These are phyloP conservation scores for Tolypocladium pustulatum DNA, from an alignment of 2,329 filamentous ascomycete species.

Conservation along the genomic window DNA sequence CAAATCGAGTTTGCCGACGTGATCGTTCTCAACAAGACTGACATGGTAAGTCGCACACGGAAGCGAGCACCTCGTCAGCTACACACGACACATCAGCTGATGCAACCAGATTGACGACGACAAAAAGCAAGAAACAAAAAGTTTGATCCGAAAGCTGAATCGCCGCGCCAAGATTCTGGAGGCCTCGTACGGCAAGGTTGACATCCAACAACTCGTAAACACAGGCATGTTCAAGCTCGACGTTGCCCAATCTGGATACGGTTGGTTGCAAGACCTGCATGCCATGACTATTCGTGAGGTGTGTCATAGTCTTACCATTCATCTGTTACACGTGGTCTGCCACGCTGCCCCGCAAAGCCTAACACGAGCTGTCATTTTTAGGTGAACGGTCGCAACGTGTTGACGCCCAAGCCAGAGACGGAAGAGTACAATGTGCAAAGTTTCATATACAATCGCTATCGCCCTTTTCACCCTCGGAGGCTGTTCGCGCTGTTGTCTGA, in stretches of 20 bases:
- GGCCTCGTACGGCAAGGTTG: constrained; percentile 45
- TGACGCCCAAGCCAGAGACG: constrained; percentile 60
- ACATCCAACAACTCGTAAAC: constrained; percentile 53
- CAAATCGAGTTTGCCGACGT: constrained; percentile 72
- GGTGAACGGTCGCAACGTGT: constrained; percentile 36
- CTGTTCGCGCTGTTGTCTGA: constrained; percentile 34
- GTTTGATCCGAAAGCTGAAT: constrained; percentile 51
- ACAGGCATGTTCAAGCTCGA: constrained; percentile 56
- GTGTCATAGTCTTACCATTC: neutral
- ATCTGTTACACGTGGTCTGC: neutral
- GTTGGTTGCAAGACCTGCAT: constrained; percentile 61
- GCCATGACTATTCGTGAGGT: constrained; percentile 55
- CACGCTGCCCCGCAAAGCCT: neutral
- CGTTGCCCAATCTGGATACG: constrained; percentile 52
- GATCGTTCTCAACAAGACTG: constrained; percentile 60
- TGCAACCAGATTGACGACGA: constrained; percentile 23
- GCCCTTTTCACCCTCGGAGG: constrained; percentile 40
- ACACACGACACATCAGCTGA: neutral
- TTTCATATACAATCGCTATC: constrained; percentile 54
- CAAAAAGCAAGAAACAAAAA: constrained; percentile 34
- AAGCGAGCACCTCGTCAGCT: neutral
- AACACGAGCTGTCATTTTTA: constrained; percentile 3
- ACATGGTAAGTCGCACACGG: constrained; percentile 37
- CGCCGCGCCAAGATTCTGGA: constrained; percentile 55
- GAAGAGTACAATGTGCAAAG: constrained; percentile 63